Evolutionary conservation across 2,329 filamentous ascomycete species (phyloP).

Genomic region (Diaporthe caulivora): DNA sequence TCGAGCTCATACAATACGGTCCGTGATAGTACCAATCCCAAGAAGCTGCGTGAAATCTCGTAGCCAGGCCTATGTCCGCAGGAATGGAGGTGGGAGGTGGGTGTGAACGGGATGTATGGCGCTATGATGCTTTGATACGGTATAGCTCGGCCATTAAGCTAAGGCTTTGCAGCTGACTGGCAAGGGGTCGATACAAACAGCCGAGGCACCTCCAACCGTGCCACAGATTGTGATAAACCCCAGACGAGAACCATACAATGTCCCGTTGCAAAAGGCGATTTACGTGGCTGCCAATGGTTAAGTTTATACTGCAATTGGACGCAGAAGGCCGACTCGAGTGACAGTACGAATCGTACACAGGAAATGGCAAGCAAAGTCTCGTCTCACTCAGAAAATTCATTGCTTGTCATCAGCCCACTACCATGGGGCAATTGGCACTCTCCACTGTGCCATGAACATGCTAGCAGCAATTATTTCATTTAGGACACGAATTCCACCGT

Average conservation of each 20-base stretch:
- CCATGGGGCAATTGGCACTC: not conserved
- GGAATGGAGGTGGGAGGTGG: not conserved
- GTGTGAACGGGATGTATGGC: not conserved
- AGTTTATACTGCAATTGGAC: not conserved
- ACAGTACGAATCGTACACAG: not conserved
- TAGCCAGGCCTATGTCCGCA: not conserved
- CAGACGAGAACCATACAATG: not conserved
- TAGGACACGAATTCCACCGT: too few relatives aligned
- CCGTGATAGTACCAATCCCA: not conserved
- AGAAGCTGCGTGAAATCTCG: not conserved
- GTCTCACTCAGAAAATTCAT: not conserved
- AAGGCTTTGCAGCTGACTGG: conserved; percentile 5
- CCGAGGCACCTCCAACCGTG: conserved; percentile 18
- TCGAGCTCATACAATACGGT: not conserved
- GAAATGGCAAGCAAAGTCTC: not conserved
- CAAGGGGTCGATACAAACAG: not conserved
- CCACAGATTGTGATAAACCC: not conserved
- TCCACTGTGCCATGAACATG: not conserved
- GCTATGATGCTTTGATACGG: conserved; percentile 15
- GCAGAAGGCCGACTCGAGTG: not conserved
- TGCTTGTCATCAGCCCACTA: not conserved
- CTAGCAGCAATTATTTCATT: not conserved
- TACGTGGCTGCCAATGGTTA: not conserved
- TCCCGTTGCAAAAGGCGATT: not conserved
- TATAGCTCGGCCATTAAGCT: conserved; percentile 13